Percentiles rank a stretch among this genome's conserved stretches.
Conservation (phyloP, 371 early-diverging fungal genomes). For the Mucor plumbeus region DNA sequence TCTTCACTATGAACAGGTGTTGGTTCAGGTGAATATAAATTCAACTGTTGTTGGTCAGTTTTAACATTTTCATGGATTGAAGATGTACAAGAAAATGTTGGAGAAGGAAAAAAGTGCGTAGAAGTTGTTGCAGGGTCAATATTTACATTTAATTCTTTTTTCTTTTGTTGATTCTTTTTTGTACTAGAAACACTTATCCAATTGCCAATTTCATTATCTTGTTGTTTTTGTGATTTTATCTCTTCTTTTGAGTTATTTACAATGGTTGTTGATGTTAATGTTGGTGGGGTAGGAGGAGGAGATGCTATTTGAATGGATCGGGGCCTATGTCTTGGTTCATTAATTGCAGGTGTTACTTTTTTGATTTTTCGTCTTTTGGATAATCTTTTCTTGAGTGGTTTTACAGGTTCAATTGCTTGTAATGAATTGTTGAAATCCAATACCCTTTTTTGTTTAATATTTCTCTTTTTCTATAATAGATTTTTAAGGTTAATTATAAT, state of each 20-base stretch:
- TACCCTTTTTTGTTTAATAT: neutral
- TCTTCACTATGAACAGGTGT: slow-evolving; percentile 29
- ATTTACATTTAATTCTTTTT: slow-evolving; percentile 6
- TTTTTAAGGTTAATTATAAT: slow-evolving; percentile 5
- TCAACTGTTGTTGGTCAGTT: neutral
- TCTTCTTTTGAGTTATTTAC: slow-evolving; percentile 12
- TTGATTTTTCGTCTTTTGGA: slow-evolving; percentile 13
- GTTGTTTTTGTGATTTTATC: neutral
- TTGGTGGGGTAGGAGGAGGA: neutral
- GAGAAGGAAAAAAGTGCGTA: slow-evolving; percentile 10
- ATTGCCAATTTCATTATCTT: neutral
- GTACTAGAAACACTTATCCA: slow-evolving; percentile 4
- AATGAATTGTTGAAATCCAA: neutral
- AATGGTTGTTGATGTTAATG: neutral
- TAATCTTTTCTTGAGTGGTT: slow-evolving; percentile 3
- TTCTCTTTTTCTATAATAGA: neutral
- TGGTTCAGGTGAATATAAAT: slow-evolving; percentile 12
- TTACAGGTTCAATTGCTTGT: slow-evolving; percentile 3
- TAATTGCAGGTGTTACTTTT: neutral
- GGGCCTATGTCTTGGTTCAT: slow-evolving; percentile 5
- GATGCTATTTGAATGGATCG: neutral
- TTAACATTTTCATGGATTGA: neutral
- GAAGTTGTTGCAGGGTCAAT: slow-evolving; percentile 7
- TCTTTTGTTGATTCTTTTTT: slow-evolving; percentile 6
- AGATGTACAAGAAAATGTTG: slow-evolving; percentile 14